phyloP scores from a whole-genome alignment of 2,329 filamentous ascomycete species.

The Arthrobotrys conoides region DNA sequence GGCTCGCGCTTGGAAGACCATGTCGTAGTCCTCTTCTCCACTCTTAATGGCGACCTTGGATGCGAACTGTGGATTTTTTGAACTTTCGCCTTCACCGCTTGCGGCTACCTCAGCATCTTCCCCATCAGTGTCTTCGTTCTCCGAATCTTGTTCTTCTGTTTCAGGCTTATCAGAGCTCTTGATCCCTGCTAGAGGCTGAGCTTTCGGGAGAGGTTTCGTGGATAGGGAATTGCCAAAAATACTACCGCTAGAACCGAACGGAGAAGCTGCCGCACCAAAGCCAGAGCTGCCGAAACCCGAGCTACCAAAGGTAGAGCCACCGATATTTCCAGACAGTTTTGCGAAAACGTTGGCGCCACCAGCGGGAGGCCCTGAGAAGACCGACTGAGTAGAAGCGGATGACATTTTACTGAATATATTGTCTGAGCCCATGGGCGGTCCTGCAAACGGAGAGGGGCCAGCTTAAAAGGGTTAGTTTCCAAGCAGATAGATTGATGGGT shows the following conservation, averaged over 20 bases:
- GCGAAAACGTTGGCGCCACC: slow-evolving; percentile 53
- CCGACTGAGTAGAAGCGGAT: slow-evolving; percentile 25
- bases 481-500: not conserved
- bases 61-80: slow-evolving; percentile 5
- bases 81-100: slow-evolving; percentile 7
- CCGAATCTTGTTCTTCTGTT: slow-evolving; percentile 36
- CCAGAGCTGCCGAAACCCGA: slow-evolving; percentile 37
- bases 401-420: slow-evolving; percentile 57
- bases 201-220: slow-evolving; percentile 50
- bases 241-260: slow-evolving; percentile 41
- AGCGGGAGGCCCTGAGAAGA: slow-evolving; percentile 32
- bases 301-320: not conserved
- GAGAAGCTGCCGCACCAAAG: slow-evolving; percentile 39
- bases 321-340: slow-evolving; percentile 45
- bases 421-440: slow-evolving; percentile 45
- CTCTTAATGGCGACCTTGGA: slow-evolving; percentile 46
- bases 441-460: slow-evolving; percentile 51
- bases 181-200: slow-evolving; percentile 50
- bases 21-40: slow-evolving; percentile 54
- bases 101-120: slow-evolving; percentile 7
- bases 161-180: slow-evolving; percentile 26
- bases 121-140: slow-evolving; percentile 25
- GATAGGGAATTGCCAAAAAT: slow-evolving; percentile 40
- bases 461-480: slow-evolving; percentile 5
- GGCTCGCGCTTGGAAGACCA: slow-evolving; percentile 47